Conservation (phyloP, 352 stramenopile species). For the Phytopythium mirpurense region DNA sequence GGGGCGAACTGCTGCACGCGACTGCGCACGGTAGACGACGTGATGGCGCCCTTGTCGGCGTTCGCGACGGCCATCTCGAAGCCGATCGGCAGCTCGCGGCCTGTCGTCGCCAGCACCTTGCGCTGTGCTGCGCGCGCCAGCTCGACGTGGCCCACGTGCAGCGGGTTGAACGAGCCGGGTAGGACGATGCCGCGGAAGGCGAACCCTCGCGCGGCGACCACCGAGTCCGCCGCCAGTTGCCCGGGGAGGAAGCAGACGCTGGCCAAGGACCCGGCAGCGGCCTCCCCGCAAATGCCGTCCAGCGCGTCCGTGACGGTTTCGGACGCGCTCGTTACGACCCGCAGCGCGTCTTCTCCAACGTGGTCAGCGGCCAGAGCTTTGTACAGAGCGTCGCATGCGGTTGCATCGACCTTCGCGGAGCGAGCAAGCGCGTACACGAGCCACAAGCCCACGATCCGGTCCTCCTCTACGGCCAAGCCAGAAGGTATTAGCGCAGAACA, state of each 20-base stretch:
- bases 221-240: not conserved
- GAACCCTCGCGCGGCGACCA: constrained; percentile 24
- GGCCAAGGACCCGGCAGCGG: constrained; percentile 15
- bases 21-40: constrained; percentile 24
- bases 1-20: constrained; percentile 52
- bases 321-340: constrained; percentile 9
- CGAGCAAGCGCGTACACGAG: constrained; percentile 66
- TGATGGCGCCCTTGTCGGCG: constrained; percentile 71
- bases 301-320: constrained; percentile 15
- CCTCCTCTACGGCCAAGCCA: constrained; percentile 53
- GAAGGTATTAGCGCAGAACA: too few species aligned
- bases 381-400: constrained; percentile 22
- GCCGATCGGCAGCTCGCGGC: constrained; percentile 30
- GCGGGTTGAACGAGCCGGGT: constrained; percentile 78
- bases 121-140: constrained; percentile 43
- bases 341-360: constrained; percentile 22
- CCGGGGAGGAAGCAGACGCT: constrained; percentile 49
- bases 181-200: constrained; percentile 60
- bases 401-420: constrained; percentile 25
- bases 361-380: constrained; percentile 25
- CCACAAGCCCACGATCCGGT: constrained; percentile 60
- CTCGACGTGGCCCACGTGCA: constrained; percentile 71
- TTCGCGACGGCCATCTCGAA: constrained; percentile 81
- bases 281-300: constrained; percentile 17
- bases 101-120: constrained; percentile 24